Evolutionary conservation across 331 rosid species (phyloP).

Genomic region (Acacia pycnantha): DNA sequence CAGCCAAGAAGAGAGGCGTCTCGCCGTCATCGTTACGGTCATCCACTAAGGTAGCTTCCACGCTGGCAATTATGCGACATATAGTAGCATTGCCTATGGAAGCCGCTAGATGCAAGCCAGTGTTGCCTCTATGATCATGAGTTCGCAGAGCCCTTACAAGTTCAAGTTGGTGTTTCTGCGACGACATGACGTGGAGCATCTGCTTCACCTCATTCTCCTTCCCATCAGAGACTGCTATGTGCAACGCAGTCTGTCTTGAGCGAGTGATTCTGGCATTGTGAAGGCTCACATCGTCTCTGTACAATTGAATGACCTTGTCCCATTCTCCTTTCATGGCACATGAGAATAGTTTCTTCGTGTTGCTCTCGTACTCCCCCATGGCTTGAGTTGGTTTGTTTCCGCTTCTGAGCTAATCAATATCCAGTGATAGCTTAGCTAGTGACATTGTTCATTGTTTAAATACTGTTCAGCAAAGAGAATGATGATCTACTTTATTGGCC

Average conservation of each 20-base stretch:
- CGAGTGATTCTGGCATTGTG: background rate
- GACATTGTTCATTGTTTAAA: background rate
- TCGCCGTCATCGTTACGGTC: constrained; percentile 39
- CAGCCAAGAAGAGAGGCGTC: constrained; percentile 43
- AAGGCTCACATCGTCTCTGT: background rate
- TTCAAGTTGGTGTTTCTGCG: background rate
- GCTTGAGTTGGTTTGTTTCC: background rate
- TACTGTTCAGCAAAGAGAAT: background rate
- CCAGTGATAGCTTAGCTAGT: background rate
- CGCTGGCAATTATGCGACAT: constrained; percentile 10
- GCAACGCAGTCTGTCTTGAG: background rate
- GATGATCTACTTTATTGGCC: background rate
- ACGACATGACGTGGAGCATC: background rate
- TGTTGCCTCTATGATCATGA: constrained; percentile 34
- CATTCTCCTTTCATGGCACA: background rate
- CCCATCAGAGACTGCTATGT: background rate
- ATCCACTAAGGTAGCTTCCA: background rate
- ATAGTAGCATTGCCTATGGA: constrained; percentile 23
- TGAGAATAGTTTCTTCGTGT: background rate
- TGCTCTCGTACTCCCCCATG: background rate
- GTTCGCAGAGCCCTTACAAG: background rate
- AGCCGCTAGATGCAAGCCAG: constrained; percentile 54
- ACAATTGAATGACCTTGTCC: background rate
- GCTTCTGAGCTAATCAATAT: too few species aligned
- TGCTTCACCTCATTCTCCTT: background rate